A percentile compares a stretch with the other conserved stretches of the same genome.
Evolutionary conservation across 768 basidiomycete species (phyloP).

Genomic region (Termitomyces sp.): DNA sequence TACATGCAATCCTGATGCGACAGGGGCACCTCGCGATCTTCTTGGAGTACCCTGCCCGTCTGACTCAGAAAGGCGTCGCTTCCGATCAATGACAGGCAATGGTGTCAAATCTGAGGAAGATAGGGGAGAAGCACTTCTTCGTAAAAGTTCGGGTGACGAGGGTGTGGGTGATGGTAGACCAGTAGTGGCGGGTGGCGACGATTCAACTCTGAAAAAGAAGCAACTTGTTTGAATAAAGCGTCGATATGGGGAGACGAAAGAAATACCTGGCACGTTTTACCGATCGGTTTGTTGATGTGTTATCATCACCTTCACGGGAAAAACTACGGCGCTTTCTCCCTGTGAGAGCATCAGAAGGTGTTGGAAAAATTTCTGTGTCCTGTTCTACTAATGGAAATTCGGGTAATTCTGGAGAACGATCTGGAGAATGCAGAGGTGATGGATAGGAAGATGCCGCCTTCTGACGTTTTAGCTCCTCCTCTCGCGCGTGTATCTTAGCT

Average conservation of each 20-base stretch:
- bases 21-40: slow-evolving; percentile 15
- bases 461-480: slow-evolving; percentile 5
- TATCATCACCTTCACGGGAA: neutral
- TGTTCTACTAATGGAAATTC: neutral
- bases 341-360: neutral
- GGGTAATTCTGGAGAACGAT: slow-evolving; percentile 9
- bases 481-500: neutral
- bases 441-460: slow-evolving; percentile 12
- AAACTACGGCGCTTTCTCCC: slow-evolving; percentile 12
- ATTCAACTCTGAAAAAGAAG: neutral
- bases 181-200: neutral
- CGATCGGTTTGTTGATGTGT: neutral
- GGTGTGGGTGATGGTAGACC: slow-evolving; percentile 11
- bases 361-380: neutral
- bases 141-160: slow-evolving; percentile 4
- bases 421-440: slow-evolving; percentile 12
- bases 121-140: neutral
- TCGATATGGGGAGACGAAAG: neutral
- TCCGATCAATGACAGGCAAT: slow-evolving; percentile 18
- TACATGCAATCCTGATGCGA: slow-evolving; percentile 17
- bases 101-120: neutral
- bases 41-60: slow-evolving; percentile 18
- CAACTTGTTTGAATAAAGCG: neutral
- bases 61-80: slow-evolving; percentile 31
- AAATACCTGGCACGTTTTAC: slow-evolving; percentile 15